Conservation (phyloP, 2,329 filamentous ascomycete species). For the Botrytis medusae region DNA sequence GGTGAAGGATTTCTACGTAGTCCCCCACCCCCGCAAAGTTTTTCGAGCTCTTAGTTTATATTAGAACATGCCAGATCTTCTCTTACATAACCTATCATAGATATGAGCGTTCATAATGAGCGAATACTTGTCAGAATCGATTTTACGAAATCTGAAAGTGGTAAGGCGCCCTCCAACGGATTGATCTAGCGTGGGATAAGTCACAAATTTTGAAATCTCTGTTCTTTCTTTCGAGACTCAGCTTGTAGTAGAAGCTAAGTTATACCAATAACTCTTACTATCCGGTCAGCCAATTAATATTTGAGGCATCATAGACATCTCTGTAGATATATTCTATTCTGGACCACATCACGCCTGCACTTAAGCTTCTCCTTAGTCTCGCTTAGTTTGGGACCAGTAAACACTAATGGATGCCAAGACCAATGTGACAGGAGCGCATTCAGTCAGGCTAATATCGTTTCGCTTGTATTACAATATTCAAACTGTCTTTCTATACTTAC, state of each 20-base stretch:
- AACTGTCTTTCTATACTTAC: not conserved
- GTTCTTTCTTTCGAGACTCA: not conserved
- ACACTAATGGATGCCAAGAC: not conserved
- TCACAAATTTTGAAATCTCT: not conserved
- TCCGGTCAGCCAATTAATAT: not conserved
- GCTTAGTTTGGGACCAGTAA: not conserved
- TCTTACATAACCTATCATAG: not conserved
- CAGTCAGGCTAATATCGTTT: not conserved
- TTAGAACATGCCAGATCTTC: not conserved
- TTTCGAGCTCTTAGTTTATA: not conserved
- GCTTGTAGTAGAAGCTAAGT: not conserved
- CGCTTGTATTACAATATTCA: not conserved
- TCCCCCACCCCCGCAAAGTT: not conserved
- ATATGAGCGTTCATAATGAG: not conserved
- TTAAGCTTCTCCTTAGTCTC: not conserved
- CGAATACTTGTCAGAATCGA: not conserved
- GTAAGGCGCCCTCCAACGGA: not conserved
- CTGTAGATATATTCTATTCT: not conserved
- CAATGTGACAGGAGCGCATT: not conserved
- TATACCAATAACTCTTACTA: fast-evolving
- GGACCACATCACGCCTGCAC: not conserved
- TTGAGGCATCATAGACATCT: not conserved
- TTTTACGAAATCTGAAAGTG: not conserved
- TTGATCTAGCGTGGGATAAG: not conserved
- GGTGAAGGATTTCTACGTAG: fast-evolving